phyloP scores from a whole-genome alignment of 805 yeast species.

The Lachancea fermentati region DNA sequence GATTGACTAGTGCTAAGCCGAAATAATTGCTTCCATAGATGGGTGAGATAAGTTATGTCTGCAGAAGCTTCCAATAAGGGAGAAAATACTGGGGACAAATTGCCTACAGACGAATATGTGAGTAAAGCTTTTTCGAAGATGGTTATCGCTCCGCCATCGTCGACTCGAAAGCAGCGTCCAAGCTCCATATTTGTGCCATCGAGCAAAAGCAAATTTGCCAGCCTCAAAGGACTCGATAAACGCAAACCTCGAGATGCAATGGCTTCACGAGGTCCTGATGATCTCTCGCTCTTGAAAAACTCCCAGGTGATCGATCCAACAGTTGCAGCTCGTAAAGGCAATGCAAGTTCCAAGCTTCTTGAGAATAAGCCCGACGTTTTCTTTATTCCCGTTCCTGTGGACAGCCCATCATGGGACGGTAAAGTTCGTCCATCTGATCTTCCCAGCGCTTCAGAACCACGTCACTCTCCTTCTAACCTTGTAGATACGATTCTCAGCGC shows the following conservation, averaged over 20 bases:
- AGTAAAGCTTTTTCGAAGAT: background rate
- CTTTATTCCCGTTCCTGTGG: background rate
- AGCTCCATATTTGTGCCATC: background rate
- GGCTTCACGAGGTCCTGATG: too few species aligned
- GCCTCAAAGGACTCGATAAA: too few species aligned
- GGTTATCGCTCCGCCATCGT: background rate
- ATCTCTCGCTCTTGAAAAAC: too few species aligned
- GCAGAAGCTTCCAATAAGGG: too few species aligned
- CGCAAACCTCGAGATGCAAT: too few species aligned
- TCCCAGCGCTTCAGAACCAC: background rate
- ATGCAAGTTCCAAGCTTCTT: background rate
- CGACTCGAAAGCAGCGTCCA: background rate
- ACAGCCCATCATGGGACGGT: background rate
- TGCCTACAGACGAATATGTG: background rate
- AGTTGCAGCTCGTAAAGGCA: too few species aligned
- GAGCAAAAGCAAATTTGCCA: background rate
- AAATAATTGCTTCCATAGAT: too few species aligned
- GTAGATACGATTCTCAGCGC: too few species aligned
- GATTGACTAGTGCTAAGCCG: too few species aligned
- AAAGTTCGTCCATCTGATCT: background rate
- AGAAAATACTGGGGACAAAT: too few species aligned
- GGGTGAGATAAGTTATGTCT: too few species aligned
- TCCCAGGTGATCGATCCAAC: too few species aligned
- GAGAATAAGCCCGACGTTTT: background rate
- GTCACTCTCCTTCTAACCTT: background rate